A percentile compares a stretch with the other conserved stretches of the same genome.
Conservation (phyloP, 2,329 filamentous ascomycete species). For the Xylaria sp. region DNA sequence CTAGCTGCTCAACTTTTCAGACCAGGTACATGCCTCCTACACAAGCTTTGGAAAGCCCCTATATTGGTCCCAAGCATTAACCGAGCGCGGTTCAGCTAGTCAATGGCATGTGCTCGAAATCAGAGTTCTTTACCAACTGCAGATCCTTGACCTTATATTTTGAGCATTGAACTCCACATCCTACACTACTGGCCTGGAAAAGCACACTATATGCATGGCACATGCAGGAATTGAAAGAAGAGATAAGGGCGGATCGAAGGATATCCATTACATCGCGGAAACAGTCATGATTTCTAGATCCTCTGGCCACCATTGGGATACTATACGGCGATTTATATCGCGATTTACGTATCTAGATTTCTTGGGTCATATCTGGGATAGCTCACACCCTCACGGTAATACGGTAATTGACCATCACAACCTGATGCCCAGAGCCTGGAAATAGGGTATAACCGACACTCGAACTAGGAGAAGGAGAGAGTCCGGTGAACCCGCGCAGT, state of each 20-base stretch:
- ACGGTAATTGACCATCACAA: background rate
- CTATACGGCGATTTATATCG: background rate
- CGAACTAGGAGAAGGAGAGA: background rate
- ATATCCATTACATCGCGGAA: constrained; percentile 19
- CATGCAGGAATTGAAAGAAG: constrained; percentile 15
- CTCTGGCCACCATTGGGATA: background rate
- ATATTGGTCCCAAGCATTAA: background rate
- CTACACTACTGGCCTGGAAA: background rate
- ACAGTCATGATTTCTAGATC: constrained; percentile 16
- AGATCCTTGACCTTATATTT: constrained; percentile 13
- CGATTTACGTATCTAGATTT: background rate
- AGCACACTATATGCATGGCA: constrained; percentile 5
- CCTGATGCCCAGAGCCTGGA: background rate
- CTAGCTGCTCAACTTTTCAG: constrained; percentile 4
- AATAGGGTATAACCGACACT: background rate
- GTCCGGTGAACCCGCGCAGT: background rate
- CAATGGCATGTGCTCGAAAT: background rate
- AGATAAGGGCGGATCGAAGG: constrained; percentile 19
- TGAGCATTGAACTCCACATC: constrained; percentile 11
- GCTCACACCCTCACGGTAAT: background rate
- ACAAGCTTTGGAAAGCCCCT: constrained; percentile 9
- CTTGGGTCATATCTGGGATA: background rate
- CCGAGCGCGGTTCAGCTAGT: background rate
- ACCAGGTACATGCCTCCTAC: background rate
- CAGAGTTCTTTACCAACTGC: background rate